Conservation (phyloP, 495 filamentous ascomycete genomes). For the Wilcoxina mikolae region DNA sequence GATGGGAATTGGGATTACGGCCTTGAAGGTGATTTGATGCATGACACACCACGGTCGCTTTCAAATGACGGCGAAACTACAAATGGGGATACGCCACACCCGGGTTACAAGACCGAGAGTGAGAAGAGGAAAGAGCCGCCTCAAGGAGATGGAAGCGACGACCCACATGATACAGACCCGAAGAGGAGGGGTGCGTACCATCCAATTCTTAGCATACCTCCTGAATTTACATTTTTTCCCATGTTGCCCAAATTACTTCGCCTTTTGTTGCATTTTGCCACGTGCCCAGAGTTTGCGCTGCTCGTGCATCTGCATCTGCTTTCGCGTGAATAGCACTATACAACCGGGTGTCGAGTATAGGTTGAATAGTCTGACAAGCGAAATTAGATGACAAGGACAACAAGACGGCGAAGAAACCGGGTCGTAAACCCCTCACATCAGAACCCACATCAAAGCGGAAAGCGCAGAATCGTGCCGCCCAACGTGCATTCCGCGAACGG, state of each 20-base stretch:
- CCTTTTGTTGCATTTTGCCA: constrained; percentile 3
- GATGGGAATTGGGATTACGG: constrained; percentile 50
- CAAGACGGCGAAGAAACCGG: constrained; percentile 76
- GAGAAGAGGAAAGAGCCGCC: constrained; percentile 71
- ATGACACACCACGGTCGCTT: constrained; percentile 13
- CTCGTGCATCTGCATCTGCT: too few species aligned
- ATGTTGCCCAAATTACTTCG: constrained; percentile 4
- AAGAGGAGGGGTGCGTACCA: constrained; percentile 28
- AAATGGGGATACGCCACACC: constrained; percentile 44
- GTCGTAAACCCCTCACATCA: constrained; percentile 84
- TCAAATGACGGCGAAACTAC: constrained; percentile 41
- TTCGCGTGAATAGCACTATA: too few species aligned
- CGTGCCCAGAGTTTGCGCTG: neutral
- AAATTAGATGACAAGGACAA: constrained; percentile 36
- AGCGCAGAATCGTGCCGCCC: constrained; percentile 92
- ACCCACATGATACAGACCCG: constrained; percentile 26
- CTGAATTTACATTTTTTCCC: constrained; percentile 13
- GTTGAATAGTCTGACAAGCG: neutral
- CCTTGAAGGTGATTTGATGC: constrained; percentile 29
- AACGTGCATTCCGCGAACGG: constrained; percentile 90
- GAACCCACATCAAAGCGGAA: constrained; percentile 98
- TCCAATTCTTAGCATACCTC: constrained; percentile 7
- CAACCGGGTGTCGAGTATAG: neutral
- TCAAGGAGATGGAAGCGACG: constrained; percentile 50
- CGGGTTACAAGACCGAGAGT: constrained; percentile 27